These are phyloP conservation scores for Prunus dulcis DNA, from an alignment of 306 rosid genomes.

Conservation along the genomic window DNA sequence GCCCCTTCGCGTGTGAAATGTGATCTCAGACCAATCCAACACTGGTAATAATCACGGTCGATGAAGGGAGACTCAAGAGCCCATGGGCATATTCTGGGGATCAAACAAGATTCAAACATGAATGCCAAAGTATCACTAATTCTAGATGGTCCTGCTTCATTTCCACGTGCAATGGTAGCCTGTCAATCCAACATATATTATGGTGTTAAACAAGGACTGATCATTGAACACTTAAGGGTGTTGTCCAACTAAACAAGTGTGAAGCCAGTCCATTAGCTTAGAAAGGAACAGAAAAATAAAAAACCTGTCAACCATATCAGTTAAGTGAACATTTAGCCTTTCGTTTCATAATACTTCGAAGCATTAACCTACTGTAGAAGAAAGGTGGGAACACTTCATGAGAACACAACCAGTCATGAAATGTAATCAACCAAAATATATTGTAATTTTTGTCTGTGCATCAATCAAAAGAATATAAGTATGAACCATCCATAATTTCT, in stretches of 20 bases:
- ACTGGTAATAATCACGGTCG: constrained; percentile 83
- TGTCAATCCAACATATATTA: constrained; percentile 16
- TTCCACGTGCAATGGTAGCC: constrained; percentile 71
- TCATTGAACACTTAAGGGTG: background rate
- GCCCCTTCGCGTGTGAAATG: constrained; percentile 42
- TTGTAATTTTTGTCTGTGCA: background rate
- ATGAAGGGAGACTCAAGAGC: constrained; percentile 74
- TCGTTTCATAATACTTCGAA: background rate
- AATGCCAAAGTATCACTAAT: constrained; percentile 80
- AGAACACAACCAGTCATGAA: background rate
- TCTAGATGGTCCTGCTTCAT: constrained; percentile 60
- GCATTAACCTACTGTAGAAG: background rate
- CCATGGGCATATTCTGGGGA: constrained; percentile 69
- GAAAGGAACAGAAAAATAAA: background rate
- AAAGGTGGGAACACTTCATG: background rate
- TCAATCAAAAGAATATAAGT: background rate
- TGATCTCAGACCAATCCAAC: constrained; percentile 85
- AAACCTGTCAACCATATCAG: background rate
- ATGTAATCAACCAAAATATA: background rate
- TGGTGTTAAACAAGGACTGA: background rate
- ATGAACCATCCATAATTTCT: background rate
- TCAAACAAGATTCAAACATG: constrained; percentile 88
- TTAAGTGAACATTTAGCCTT: background rate
- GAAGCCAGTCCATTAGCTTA: background rate
- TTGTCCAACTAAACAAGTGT: background rate